Conservation (phyloP, 306 rosid species). For the Rubus parviflorus region DNA sequence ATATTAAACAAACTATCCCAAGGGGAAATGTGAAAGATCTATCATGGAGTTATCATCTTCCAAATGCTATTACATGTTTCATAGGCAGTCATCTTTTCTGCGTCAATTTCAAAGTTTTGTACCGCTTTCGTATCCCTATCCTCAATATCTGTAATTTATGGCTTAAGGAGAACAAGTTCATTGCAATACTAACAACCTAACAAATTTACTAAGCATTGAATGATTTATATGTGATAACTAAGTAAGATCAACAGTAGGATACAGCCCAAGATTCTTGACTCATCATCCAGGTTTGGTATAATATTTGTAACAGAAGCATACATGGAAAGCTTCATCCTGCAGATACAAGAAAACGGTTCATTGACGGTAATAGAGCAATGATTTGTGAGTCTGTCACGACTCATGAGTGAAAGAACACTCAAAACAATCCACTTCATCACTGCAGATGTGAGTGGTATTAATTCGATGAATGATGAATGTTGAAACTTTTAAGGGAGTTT, state of each 20-base stretch:
- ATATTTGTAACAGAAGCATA: constrained; percentile 86
- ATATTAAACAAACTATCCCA: constrained; percentile 8
- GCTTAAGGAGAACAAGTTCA: constrained; percentile 40
- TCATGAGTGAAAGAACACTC: not conserved
- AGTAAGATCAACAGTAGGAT: constrained; percentile 51
- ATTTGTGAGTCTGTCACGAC: not conserved
- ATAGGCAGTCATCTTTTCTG: constrained; percentile 38
- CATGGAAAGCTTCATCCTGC: constrained; percentile 87
- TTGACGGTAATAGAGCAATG: not conserved
- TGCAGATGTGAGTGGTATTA: no score
- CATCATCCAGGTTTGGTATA: constrained; percentile 69
- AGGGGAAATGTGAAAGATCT: constrained; percentile 6
- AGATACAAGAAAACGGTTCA: constrained; percentile 33
- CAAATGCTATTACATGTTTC: constrained; percentile 69
- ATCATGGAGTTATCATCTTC: constrained; percentile 55
- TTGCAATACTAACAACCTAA: not conserved
- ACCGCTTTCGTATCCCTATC: constrained; percentile 57
- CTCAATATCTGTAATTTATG: constrained; percentile 57
- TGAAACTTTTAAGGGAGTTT: not conserved
- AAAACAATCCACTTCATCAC: not conserved
- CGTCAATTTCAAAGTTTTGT: constrained; percentile 65
- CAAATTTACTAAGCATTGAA: not conserved
- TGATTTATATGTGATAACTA: not conserved
- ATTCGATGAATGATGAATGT: not conserved
- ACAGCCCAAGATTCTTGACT: constrained; percentile 77